Evolutionary conservation across 202 grass and related monocot genomes (phyloP).

Genomic region (Schoenoplectus tabernaemontani): DNA sequence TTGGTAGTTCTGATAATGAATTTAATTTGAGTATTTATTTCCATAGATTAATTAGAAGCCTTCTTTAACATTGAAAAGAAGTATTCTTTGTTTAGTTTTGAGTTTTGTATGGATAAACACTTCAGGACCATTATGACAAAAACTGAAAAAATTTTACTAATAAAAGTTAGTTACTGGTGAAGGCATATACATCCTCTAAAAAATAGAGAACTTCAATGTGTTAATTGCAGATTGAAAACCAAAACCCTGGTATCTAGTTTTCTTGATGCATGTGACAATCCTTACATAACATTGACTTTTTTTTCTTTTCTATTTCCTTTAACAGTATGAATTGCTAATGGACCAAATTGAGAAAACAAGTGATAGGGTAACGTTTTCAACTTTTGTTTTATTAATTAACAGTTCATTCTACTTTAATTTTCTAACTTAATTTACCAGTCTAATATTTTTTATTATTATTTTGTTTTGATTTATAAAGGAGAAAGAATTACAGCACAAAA

Average conservation of each 20-base stretch:
- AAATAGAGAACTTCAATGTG: not conserved
- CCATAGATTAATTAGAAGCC: not conserved
- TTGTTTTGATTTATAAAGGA: conserved; percentile 33
- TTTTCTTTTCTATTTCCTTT: conserved; percentile 5
- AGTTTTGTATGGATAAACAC: not conserved
- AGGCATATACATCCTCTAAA: not conserved
- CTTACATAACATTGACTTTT: not conserved
- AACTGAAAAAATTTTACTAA: too few species aligned
- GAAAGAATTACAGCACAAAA: conserved; percentile 63
- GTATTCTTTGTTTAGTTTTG: not conserved
- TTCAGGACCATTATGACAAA: not conserved
- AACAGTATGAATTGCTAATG: conserved; percentile 74
- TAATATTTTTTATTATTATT: not conserved
- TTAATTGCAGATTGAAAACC: not conserved
- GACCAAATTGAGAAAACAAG: conserved; percentile 58
- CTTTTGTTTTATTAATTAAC: not conserved
- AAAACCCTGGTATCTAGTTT: not conserved
- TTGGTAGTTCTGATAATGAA: too few species aligned
- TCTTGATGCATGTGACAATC: not conserved
- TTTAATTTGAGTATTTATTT: not conserved
- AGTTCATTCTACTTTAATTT: not conserved
- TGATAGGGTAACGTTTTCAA: conserved; percentile 53
- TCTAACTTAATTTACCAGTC: not conserved
- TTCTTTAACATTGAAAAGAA: not conserved
- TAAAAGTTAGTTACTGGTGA: not conserved